Evolutionary conservation across 2,329 filamentous ascomycete species (phyloP).

Genomic region (Fusarium mexicanum): DNA sequence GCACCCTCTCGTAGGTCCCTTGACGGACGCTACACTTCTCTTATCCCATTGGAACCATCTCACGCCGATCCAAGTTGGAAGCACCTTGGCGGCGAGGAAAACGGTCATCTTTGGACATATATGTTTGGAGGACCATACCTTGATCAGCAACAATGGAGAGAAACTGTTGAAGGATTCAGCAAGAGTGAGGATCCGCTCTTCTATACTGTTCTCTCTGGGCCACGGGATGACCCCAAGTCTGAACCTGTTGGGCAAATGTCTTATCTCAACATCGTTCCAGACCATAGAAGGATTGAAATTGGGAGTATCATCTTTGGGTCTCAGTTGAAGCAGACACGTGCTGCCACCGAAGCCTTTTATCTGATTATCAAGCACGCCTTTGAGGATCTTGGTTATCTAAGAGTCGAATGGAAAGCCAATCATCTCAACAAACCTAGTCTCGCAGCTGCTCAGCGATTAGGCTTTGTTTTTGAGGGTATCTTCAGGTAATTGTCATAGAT

Average conservation of each 20-base stretch:
- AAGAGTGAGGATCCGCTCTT: constrained; percentile 50
- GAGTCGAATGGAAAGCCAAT: constrained; percentile 74
- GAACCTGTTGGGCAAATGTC: constrained; percentile 54
- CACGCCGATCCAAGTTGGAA: constrained; percentile 46
- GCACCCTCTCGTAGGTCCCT: constrained; percentile 36
- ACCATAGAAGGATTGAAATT: constrained; percentile 64
- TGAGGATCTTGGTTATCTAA: constrained; percentile 60
- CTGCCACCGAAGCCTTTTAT: constrained; percentile 67
- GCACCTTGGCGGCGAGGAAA: constrained; percentile 47
- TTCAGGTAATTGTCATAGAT: constrained; percentile 54
- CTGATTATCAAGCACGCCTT: constrained; percentile 65
- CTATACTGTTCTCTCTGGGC: constrained; percentile 55
- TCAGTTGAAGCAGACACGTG: constrained; percentile 61
- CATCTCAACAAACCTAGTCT: constrained; percentile 63
- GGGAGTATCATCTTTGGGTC: constrained; percentile 64
- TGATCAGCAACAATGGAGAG: constrained; percentile 30
- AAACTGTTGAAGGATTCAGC: constrained; percentile 33
- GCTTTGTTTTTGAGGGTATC: constrained; percentile 67
- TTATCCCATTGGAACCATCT: constrained; percentile 41
- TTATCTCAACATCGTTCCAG: constrained; percentile 59
- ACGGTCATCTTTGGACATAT: constrained; percentile 49
- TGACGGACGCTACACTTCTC: constrained; percentile 45
- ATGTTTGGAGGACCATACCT: constrained; percentile 43
- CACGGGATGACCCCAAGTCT: constrained; percentile 31
- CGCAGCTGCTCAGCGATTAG: constrained; percentile 64